Base-by-base conservation (phyloP, 768 basidiomycete genomes). In the Boletus rubropictus region DNA sequence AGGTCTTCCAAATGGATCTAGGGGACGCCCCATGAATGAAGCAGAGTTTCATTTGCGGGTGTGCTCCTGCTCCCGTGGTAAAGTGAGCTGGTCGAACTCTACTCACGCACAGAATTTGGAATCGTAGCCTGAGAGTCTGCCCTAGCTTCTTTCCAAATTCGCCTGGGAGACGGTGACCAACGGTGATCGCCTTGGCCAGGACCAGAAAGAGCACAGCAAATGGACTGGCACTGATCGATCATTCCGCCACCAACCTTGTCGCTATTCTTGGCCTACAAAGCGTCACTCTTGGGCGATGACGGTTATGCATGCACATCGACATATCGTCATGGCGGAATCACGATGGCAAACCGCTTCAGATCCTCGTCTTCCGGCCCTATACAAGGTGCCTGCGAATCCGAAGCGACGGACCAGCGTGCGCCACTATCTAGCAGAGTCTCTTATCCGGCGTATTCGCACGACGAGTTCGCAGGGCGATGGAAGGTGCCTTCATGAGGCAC, bases 71-170 rank as follows among this genome's bases (percentile, higher is more conserved):
- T 42, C 44, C 35, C 47, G 48, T 50, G 47, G 44, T 27, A 36
- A 40, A 37, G 44, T 33, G 24, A 11, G 33, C 42, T 40, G 34
- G 31, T 41, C 32, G 18, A 49, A 22, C 47, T 49, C 36, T 51
- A 55, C 59, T 61, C 60, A 63, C 55, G 35, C 32, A 28, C 4
- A 25, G 21, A 38, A 42, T 53, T 50, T 28, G 25, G 46, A 38
- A 53, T 39, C 42, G 36, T 40, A 29, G 55, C 55, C 49, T 61
- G 62, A 50, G 60, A 61, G 60, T 42, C 46, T 34, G 46, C 44
- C 29, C 21, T 53, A 6, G n/a, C 20, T 37, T 33, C 40, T 43
- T 46, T 37, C 50, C 37, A 49, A 39, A 41, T 49, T 45, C 24
- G 47, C 58, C 50, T 63, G 61, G 43, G 59, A 61, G 47, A 39